Base-by-base conservation (phyloP, 2,329 filamentous ascomycete species). In the Cucurbitaria berberidis region DNA sequence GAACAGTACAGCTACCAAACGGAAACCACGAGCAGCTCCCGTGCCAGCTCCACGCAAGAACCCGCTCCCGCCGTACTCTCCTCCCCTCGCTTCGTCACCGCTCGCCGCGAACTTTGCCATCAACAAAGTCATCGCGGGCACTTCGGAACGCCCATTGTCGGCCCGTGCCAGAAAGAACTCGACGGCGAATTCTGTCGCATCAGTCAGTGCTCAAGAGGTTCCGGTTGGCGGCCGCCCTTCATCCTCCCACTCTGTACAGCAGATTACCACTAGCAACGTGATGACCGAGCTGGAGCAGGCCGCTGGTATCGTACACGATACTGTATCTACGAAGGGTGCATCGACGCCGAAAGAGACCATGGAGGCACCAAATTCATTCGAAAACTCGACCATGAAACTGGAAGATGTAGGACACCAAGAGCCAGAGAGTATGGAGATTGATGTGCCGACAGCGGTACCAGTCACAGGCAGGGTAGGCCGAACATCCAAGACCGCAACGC, bases 1-100 rank as follows among this genome's bases (percentile, higher is more conserved):
- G 83, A 55, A 61, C 45, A 59, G 58, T 34, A 50, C 48, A 48
- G 47, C 58, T 11, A 54, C 80, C 27, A 87, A 88, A 52, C 93
- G 93, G 77, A 91, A 84, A 84, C 78, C 86, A 76, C 77, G 93
- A 82, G 81, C 89, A 78, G 60, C 79, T 78, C 53, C 85, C 1
- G 84, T 85, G 3, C 90, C 90, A 61, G 82, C 85, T n/a, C 85
- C 86, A 61, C 93, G 93, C 77, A 96, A 93, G 78, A 93, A 68
- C 29, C 60, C 60, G 36, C 67, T 80, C 73, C 63, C 77, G 79
- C 82, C 81, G 53, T 83, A 86, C 65, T 90, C 90, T 1, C 86
- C 89, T 16, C 87, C 87, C 2, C 80, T 88, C 59, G 84, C 86
- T n/a, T 88, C 91, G 1, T 93, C 92, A 1, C 90, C 91, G 16